These are phyloP conservation scores for Macaranga tanarius DNA, from an alignment of 441 rosid species.

Conservation along the genomic window DNA sequence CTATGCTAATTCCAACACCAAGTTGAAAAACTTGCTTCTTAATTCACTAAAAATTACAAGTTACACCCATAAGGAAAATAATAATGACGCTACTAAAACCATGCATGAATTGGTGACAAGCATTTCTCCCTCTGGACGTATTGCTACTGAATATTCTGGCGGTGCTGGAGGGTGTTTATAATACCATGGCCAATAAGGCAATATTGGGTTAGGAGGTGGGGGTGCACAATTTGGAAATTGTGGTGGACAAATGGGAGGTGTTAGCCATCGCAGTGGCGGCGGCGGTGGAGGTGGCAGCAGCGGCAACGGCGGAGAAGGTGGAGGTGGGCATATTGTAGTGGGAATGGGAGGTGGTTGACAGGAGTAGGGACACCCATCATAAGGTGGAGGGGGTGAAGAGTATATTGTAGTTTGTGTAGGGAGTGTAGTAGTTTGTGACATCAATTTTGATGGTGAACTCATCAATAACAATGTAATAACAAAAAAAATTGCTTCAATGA, in stretches of 20 bases:
- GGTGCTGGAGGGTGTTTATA: conserved; percentile 46
- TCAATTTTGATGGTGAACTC: conserved; percentile 17
- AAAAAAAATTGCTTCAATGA: conserved; percentile 10
- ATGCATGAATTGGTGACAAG: conserved; percentile 6
- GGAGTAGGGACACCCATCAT: conserved; percentile 26
- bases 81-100: not conserved
- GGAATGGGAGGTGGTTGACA: conserved; percentile 41
- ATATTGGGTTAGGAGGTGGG: conserved; percentile 56
- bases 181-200: conserved; percentile 55
- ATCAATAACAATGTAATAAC: conserved; percentile 12
- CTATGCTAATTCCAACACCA: too few species aligned
- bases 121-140: not conserved
- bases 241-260: conserved; percentile 20
- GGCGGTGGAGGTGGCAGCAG: conserved; percentile 11
- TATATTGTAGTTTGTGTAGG: conserved; percentile 8
- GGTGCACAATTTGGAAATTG: conserved; percentile 28
- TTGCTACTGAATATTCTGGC: conserved; percentile 15
- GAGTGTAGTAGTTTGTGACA: conserved; percentile 16
- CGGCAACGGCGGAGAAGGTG: conserved; percentile 19
- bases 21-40: not conserved
- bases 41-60: not conserved
- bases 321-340: conserved; percentile 35
- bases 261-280: conserved; percentile 11
- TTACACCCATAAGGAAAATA: not conserved
- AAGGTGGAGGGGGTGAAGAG: conserved; percentile 13